These are phyloP conservation scores for Tuber borchii DNA, from an alignment of 495 filamentous ascomycete species.

Conservation along the genomic window DNA sequence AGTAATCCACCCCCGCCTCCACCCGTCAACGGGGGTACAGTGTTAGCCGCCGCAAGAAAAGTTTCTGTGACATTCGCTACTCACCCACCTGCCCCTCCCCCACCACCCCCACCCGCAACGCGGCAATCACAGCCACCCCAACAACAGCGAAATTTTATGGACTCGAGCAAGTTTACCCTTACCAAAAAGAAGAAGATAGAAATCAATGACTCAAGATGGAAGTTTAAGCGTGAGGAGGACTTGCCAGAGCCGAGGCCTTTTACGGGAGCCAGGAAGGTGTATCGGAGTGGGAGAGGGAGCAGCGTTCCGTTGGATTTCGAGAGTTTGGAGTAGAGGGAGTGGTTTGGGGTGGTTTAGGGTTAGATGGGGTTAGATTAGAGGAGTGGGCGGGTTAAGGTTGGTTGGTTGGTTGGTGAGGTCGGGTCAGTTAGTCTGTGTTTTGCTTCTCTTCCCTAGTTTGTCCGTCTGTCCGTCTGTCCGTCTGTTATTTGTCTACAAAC, in stretches of 20 bases:
- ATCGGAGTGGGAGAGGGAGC: conserved; percentile 84
- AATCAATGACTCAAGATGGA: conserved; percentile 78
- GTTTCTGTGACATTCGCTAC: background rate
- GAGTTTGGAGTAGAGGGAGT: conserved; percentile 22
- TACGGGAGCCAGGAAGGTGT: conserved; percentile 61
- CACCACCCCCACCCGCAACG: conserved; percentile 36
- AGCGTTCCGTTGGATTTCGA: conserved; percentile 83
- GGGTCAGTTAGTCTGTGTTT: background rate
- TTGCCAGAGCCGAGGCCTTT: conserved; percentile 82
- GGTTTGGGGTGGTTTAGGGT: background rate
- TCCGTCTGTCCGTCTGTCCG: background rate
- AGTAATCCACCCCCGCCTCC: conserved; percentile 42
- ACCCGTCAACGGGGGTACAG: conserved; percentile 24
- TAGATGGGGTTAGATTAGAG: background rate
- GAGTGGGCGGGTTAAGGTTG: background rate
- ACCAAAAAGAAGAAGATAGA: conserved; percentile 45
- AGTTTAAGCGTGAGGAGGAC: conserved; percentile 72
- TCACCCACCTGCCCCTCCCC: conserved; percentile 30
- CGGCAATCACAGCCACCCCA: conserved; percentile 39
- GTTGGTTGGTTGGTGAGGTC: background rate
- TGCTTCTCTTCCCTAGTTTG: background rate
- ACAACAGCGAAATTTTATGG: conserved; percentile 55
- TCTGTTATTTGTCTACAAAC: background rate
- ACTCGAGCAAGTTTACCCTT: conserved; percentile 72
- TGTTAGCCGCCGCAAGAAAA: background rate